Evolutionary conservation across 2,329 filamentous ascomycete genomes (phyloP).

Genomic region (Cercospora brassicicola): DNA sequence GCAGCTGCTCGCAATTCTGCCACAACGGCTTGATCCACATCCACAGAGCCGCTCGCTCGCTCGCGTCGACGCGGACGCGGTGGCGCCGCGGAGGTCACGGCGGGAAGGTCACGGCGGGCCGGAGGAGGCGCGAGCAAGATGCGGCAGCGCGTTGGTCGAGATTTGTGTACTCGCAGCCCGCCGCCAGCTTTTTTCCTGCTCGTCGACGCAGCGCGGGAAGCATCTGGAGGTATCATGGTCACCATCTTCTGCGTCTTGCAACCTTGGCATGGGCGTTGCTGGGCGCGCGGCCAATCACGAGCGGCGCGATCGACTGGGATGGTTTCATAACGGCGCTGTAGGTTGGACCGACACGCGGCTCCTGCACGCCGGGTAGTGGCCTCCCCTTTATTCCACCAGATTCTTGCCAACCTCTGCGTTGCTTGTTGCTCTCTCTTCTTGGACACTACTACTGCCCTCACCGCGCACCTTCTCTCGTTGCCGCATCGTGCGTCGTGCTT

Average conservation of each 20-base stretch:
- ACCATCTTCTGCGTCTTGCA: not conserved
- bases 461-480: slow-evolving; percentile 22
- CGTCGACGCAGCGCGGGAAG: not conserved
- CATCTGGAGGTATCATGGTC: not conserved
- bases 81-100: not conserved
- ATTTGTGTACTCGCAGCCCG: not conserved
- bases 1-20: slow-evolving; percentile 23
- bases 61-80: not conserved
- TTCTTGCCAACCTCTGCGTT: slow-evolving; percentile 14
- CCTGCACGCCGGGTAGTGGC: slow-evolving; percentile 11
- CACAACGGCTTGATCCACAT: slow-evolving; percentile 14
- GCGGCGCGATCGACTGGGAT: not conserved
- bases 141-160: not conserved
- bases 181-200: not conserved
- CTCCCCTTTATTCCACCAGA: slow-evolving; percentile 16
- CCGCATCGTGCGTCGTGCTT: slow-evolving; percentile 11
- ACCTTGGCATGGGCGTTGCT: not conserved
- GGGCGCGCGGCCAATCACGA: slow-evolving; percentile 7
- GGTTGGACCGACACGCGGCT: slow-evolving; percentile 6
- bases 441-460: not conserved
- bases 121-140: not conserved
- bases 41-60: slow-evolving; percentile 1
- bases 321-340: slow-evolving; percentile 3
- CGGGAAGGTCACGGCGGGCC: not conserved
- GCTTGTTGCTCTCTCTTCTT: not conserved